Base-by-base conservation (phyloP, 306 rosid species). In the Quillaja saponaria region DNA sequence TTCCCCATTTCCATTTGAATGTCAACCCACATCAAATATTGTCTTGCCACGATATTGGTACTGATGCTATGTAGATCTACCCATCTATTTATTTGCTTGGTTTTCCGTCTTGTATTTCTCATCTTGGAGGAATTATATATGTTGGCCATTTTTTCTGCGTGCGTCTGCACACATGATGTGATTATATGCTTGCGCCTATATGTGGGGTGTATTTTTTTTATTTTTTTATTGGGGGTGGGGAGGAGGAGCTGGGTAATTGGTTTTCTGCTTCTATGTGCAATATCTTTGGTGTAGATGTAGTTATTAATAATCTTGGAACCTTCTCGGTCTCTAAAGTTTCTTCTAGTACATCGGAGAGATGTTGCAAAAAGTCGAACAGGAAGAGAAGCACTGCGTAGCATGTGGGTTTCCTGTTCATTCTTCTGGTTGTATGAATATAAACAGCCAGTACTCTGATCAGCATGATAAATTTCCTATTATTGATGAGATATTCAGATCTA, bases 341-440 rank as follows among this genome's bases (percentile, higher is more conserved):
- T 34, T 70, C 75, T 72, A 76, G 84, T 80, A 49, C 62, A 75
- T 81, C 50, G 79, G 82, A 61, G 85, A 80, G 85, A 80, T 77
- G 68, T 62, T 81, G 72, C 85, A 77, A 73, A 73, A 75, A 81
- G 95, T 81, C 69, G 74, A 84, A 77, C 47, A 67, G 38, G 86
- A 84, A 67, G 85, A 80, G 78, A 80, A 67, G 66, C 80, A 78
- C 65, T 69, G 18, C 66, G 34, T 78, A 65, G 73, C 90, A 13
- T 79, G 84, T 78, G 80, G 84, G 59, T 74, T 80, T 31, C 70
- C 64, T 42, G 75, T 76, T 69, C 77, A 60, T 66, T 81, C 78
- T 78, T 63, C 55, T 58, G 47, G 63, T 59, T 69, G 54, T 67
- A 80, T 69, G 69, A 79, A 70, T 62, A 45, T 58, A 40, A 87